Evolutionary conservation across 768 basidiomycete species (phyloP).

Genomic region (Holtermannia corniformis): DNA sequence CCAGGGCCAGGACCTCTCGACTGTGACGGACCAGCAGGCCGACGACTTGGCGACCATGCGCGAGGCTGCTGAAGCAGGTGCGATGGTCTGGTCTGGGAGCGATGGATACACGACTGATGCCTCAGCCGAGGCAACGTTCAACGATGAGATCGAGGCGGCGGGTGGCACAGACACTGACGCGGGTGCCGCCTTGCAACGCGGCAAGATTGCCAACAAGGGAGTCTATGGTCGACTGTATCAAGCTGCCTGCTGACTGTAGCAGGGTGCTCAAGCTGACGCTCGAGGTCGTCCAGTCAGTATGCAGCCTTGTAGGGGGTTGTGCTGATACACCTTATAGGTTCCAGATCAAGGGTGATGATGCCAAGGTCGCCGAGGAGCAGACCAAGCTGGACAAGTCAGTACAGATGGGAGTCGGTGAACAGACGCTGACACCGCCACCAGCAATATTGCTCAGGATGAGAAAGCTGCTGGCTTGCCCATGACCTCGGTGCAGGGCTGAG

Average conservation of each 20-base stretch:
- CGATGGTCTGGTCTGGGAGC: background rate
- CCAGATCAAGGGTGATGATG: background rate
- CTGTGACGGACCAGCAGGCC: background rate
- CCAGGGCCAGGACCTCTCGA: background rate
- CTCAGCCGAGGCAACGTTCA: slow-evolving; percentile 1
- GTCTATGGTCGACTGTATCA: too few species aligned
- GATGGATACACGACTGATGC: background rate
- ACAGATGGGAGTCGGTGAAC: too few species aligned
- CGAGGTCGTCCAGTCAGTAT: too few species aligned
- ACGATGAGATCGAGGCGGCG: slow-evolving; percentile 1
- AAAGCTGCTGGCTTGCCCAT: background rate
- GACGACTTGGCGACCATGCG: background rate
- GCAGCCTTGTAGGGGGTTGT: too few species aligned
- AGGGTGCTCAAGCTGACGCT: too few species aligned
- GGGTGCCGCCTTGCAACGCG: slow-evolving; percentile 2
- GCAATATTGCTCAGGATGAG: background rate
- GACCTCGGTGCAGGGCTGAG: background rate
- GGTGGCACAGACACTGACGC: slow-evolving; percentile 1
- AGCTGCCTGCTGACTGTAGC: too few species aligned
- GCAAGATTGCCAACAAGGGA: slow-evolving; percentile 4
- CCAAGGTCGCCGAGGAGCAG: background rate
- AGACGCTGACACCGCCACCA: background rate
- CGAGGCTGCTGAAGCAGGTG: background rate
- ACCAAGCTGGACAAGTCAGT: background rate
- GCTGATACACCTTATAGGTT: background rate